A percentile compares a stretch with the other conserved stretches of the same genome.
These are phyloP conservation scores for Mortierella sp. DNA, from an alignment of 371 early-diverging fungal genomes.

Conservation along the genomic window DNA sequence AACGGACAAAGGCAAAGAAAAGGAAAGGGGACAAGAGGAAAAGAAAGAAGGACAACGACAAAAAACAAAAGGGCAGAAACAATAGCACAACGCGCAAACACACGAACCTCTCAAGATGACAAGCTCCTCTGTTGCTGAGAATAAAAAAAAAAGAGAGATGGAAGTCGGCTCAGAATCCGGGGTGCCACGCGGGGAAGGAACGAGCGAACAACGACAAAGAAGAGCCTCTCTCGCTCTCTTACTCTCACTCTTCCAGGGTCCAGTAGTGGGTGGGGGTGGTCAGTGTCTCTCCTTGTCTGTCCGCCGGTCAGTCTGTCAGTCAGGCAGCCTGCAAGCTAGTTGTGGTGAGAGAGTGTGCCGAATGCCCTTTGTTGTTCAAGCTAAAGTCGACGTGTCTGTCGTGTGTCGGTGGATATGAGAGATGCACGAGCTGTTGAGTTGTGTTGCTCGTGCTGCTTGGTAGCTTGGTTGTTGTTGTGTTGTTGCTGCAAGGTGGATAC, in stretches of 20 bases:
- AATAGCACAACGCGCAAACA: not conserved
- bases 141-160: not conserved
- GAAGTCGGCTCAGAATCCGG: not conserved
- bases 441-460: too few species aligned
- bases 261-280: not conserved
- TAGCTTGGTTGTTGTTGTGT: not conserved
- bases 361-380: not conserved
- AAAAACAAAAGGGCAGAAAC: constrained; percentile 3
- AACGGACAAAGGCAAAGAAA: not conserved
- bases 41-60: not conserved
- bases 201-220: not conserved
- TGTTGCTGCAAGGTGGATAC: too few species aligned
- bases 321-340: not conserved
- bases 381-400: not conserved
- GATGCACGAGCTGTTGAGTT: not conserved
- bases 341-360: not conserved
- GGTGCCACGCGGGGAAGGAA: not conserved
- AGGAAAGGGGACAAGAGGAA: not conserved
- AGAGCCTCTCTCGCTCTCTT: not conserved
- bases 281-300: not conserved
- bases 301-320: not conserved
- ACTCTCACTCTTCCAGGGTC: not conserved
- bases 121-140: not conserved
- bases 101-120: not conserved
- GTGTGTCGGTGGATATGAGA: not conserved